A percentile compares a stretch with the other conserved stretches of the same genome.
Evolutionary conservation across 1,284 basidiomycete species (phyloP).

Genomic region (Cronartium ribicola): DNA sequence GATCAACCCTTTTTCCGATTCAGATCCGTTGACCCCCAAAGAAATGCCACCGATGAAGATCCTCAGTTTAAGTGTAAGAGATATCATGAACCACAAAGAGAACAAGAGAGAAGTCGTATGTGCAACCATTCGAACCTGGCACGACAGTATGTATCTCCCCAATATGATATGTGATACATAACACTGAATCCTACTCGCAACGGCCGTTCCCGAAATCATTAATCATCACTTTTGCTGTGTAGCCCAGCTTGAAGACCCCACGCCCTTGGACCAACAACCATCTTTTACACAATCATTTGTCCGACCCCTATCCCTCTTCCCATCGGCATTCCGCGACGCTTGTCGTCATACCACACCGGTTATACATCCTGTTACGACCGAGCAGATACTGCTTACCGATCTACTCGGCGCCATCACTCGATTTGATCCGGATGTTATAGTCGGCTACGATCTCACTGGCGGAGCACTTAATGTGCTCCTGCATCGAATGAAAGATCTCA

Average conservation of each 20-base stretch:
- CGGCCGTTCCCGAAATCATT: constrained; percentile 1
- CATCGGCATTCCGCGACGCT: constrained; percentile 69
- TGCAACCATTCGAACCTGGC: constrained; percentile 78
- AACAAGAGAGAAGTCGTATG: constrained; percentile 93
- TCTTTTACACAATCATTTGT: constrained; percentile 83
- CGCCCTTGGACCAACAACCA: constrained; percentile 76
- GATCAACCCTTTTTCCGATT: constrained; percentile 74
- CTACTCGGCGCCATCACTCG: constrained; percentile 66
- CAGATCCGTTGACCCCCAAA: constrained; percentile 67
- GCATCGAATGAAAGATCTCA: constrained; percentile 82
- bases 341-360: constrained; percentile 19
- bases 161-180: background rate
- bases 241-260: constrained; percentile 84
- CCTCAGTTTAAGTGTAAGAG: constrained; percentile 82
- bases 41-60: constrained; percentile 85
- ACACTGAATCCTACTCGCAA: constrained; percentile 8
- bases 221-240: background rate
- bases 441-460: constrained; percentile 93
- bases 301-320: constrained; percentile 78
- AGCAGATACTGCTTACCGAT: constrained; percentile 19
- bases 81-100: constrained; percentile 86
- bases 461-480: constrained; percentile 85
- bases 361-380: constrained; percentile 29
- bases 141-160: constrained; percentile 62
- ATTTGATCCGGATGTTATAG: constrained; percentile 87